Evolutionary conservation across 148 eudicot genomes (phyloP).

Genomic region (Pouteria glomerata): DNA sequence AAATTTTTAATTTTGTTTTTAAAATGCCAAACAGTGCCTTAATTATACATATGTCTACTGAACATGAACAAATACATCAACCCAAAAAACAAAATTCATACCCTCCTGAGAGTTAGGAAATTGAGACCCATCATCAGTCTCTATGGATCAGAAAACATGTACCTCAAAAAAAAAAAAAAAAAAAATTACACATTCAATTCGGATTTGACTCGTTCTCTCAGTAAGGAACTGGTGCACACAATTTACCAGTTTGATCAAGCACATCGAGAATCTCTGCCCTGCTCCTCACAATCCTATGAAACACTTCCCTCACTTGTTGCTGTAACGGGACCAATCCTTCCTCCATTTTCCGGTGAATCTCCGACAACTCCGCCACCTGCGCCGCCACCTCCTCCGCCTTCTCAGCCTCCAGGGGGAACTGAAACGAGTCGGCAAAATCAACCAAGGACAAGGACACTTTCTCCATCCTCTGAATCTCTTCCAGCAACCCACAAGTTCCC

Average conservation of each 20-base stretch:
- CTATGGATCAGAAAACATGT: too few species aligned
- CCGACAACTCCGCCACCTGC: slow-evolving; percentile 60
- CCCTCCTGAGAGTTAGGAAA: too few species aligned
- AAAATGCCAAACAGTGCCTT: neutral
- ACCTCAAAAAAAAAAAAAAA: neutral
- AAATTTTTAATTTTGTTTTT: too few species aligned
- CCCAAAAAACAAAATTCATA: neutral
- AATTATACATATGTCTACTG: neutral
- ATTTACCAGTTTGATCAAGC: slow-evolving; percentile 62
- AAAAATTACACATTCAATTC: neutral
- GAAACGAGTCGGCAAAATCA: slow-evolving; percentile 53
- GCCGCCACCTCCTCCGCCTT: slow-evolving; percentile 40
- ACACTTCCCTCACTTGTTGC: slow-evolving; percentile 72
- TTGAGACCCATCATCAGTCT: neutral
- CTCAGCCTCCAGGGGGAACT: slow-evolving; percentile 62
- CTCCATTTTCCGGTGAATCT: slow-evolving; percentile 64
- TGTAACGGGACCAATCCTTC: slow-evolving; percentile 73
- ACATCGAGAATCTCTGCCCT: slow-evolving; percentile 68
- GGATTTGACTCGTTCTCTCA: neutral
- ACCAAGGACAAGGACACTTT: slow-evolving; percentile 36
- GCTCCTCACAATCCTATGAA: slow-evolving; percentile 80
- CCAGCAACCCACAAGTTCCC: slow-evolving; percentile 65
- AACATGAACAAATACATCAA: neutral
- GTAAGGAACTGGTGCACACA: slow-evolving; percentile 36
- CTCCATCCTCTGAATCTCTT: slow-evolving; percentile 64